phyloP scores from a whole-genome alignment of 2,329 filamentous ascomycete species.

The Chrysosporium keratinophilum region DNA sequence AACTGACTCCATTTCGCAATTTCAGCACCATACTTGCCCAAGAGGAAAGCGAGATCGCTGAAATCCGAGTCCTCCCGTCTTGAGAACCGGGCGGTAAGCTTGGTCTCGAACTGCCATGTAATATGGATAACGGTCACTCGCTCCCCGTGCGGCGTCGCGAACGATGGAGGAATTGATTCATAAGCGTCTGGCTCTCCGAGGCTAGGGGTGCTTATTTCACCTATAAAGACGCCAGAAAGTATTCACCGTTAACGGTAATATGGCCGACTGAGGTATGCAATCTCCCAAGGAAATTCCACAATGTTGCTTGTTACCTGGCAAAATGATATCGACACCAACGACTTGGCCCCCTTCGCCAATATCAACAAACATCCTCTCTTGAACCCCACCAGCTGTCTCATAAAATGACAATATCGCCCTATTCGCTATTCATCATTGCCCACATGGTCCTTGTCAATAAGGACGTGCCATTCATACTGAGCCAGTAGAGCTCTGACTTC shows the following conservation, averaged over 20 bases:
- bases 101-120: conserved; percentile 9
- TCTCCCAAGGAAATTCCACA: no score
- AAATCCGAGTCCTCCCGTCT: conserved; percentile 11
- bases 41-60: conserved; percentile 8
- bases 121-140: conserved; percentile 10
- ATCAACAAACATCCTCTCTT: conserved; percentile 11
- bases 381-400: background rate
- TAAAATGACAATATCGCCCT: conserved; percentile 9
- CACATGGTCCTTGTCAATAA: background rate
- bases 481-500: conserved; percentile 9
- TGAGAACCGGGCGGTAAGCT: conserved; percentile 8
- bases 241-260: no score
- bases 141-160: conserved; percentile 10
- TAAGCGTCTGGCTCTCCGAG: conserved; percentile 1
- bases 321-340: conserved; percentile 10
- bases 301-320: background rate
- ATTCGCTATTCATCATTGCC: background rate
- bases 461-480: conserved; percentile 7
- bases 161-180: conserved; percentile 8
- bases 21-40: conserved; percentile 2
- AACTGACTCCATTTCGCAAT: conserved; percentile 10
- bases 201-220: conserved; percentile 1
- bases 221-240: conserved; percentile 4
- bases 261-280: no score
- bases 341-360: conserved; percentile 10